Base-by-base conservation (phyloP, 2,329 filamentous ascomycete species). In the Pseudogymnoascus sp. region DNA sequence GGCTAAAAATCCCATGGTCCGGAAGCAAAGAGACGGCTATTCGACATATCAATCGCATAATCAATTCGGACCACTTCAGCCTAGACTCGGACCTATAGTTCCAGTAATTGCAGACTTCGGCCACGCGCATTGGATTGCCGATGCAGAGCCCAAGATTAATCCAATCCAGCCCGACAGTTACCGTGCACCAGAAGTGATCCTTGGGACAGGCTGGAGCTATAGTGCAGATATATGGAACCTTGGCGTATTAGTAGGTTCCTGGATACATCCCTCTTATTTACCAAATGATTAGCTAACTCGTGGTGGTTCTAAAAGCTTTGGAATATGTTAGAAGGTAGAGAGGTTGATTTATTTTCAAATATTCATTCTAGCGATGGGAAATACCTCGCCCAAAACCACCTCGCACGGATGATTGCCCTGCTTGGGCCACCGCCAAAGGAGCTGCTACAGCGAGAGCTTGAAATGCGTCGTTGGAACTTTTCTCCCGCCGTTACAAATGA, bases 341-440 rank as follows among this genome's bases (percentile, higher is more conserved):
- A 21, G 21, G 21, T 21, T 21, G 42, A 66, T 60, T 17, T 65
- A 13, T 63, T 63, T 39, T 39, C 10, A 8, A 5, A 51, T 4
- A 60, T 62, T 21, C 15, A 63, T 63, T 39, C 36, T 15, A 44
- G 15, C 4, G 41, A 62, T 10, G 58, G 61, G 21, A 39, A 63
- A 1, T 78, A 78, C 55, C 67, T 71, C 67, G 68, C 73, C 38
- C 74, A 72, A 70, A 48, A 68, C 59, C 74, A 79, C 63, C 63
- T 79, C 8, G 75, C 76, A 5, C 70, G 78, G 64, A 79, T 79
- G 70, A 76, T 77, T 61, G 73, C 71, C 17, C 68, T 79, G 62
- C 66, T 79, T 2, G 76, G 75, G 15, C 71, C 69, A 42, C 75
- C 75, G 5, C 74, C 73, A 44, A 69, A 66, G 61, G 71, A 74